phyloP scores from a whole-genome alignment of 192 early-diverging fungal genomes.

The Gamsiella multidivaricata region DNA sequence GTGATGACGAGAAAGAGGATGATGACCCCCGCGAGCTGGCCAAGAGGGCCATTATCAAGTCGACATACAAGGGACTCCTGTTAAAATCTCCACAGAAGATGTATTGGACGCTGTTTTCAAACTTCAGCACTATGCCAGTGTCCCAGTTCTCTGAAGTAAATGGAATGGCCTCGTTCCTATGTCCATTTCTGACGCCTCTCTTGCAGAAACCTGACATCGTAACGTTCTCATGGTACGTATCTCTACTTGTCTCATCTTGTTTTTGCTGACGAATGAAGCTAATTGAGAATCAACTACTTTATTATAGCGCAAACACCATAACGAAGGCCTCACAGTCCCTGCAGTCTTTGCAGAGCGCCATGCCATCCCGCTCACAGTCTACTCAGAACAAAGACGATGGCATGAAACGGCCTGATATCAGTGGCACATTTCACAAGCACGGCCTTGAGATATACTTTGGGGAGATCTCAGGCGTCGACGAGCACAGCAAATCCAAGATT shows the following conservation, averaged over 20 bases:
- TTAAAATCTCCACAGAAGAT: background rate
- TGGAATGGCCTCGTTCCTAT: constrained; percentile 1
- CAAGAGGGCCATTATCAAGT: no score
- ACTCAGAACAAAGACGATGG: background rate
- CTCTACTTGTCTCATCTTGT: no score
- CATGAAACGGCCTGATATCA: background rate
- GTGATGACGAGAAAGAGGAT: background rate
- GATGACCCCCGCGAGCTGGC: no score
- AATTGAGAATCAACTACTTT: no score
- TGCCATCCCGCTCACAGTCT: no score
- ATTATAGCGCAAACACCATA: background rate
- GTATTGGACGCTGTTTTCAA: background rate
- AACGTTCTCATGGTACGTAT: background rate
- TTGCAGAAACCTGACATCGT: background rate
- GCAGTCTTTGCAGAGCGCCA: background rate
- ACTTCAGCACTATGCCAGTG: background rate
- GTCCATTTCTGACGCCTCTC: background rate
- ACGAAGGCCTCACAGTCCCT: background rate
- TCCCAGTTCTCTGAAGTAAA: background rate
- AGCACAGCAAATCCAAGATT: background rate
- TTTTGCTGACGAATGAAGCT: no score
- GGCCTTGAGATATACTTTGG: background rate
- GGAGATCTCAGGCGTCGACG: background rate
- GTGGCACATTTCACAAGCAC: background rate
- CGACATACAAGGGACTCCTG: background rate